Evolutionary conservation across 2,329 filamentous ascomycete species (phyloP).

Genomic region (Myriosclerotinia scirpicola): DNA sequence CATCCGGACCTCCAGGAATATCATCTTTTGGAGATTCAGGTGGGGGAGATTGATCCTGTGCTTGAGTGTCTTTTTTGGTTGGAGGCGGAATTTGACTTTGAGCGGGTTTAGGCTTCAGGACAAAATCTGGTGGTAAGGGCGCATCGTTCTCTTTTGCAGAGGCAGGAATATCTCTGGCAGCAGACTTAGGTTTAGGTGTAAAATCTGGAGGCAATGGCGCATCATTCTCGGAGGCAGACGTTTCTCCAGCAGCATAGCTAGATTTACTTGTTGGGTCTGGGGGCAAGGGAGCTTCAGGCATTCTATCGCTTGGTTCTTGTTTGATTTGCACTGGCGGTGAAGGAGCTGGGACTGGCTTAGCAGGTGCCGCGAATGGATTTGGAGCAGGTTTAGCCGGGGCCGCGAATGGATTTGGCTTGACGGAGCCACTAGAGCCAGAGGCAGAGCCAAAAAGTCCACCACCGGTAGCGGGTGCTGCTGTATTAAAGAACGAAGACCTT

Average conservation of each 20-base stretch:
- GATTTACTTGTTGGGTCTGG: constrained; percentile 46
- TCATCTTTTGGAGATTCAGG: constrained; percentile 33
- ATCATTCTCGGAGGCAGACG: constrained; percentile 44
- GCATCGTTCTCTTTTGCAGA: constrained; percentile 36
- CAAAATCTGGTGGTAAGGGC: constrained; percentile 46
- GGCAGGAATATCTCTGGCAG: background rate
- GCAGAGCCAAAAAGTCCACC: constrained; percentile 29
- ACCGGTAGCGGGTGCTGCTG: constrained; percentile 24
- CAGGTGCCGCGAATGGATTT: constrained; percentile 30
- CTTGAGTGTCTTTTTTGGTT: constrained; percentile 15
- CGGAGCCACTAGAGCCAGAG: constrained; percentile 25
- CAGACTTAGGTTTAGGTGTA: constrained; percentile 30
- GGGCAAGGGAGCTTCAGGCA: constrained; percentile 46
- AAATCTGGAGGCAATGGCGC: constrained; percentile 47
- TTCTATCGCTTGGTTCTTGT: constrained; percentile 32
- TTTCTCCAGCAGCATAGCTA: constrained; percentile 41
- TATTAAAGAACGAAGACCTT: constrained; percentile 30
- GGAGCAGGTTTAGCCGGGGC: constrained; percentile 16
- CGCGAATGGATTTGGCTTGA: constrained; percentile 25
- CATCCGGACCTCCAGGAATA: constrained; percentile 39
- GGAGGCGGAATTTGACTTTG: constrained; percentile 23
- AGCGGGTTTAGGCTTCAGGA: constrained; percentile 29
- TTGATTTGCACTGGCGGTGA: constrained; percentile 33
- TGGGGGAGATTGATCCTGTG: constrained; percentile 30
- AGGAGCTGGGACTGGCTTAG: constrained; percentile 25